phyloP scores from a whole-genome alignment of 495 filamentous ascomycete genomes.

The Jackrogersella minutella region DNA sequence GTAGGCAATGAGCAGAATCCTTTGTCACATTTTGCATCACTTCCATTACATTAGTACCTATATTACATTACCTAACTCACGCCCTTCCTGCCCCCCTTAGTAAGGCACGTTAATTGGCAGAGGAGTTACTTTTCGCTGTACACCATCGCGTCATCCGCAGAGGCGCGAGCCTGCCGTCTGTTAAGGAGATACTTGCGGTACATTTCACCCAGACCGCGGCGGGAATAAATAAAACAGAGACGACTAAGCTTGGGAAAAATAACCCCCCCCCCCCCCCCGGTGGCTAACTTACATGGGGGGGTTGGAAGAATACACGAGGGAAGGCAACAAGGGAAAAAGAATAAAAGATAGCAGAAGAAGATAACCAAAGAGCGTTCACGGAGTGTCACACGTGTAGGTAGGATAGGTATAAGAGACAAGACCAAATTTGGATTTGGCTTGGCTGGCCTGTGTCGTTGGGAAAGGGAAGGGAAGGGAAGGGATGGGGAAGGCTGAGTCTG shows the following conservation, averaged over 20 bases:
- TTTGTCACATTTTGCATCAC: not conserved
- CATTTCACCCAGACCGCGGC: no score
- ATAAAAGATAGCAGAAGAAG: not conserved
- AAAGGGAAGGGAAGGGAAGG: not conserved
- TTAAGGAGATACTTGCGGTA: not conserved
- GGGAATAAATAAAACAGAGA: conserved; percentile 5
- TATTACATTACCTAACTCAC: no score
- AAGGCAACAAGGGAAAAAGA: not conserved
- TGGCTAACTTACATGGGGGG: not conserved
- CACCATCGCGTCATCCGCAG: conserved; percentile 9
- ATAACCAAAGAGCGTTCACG: conserved; percentile 18
- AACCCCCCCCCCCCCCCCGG: no score
- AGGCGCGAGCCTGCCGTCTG: not conserved
- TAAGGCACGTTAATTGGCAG: no score
- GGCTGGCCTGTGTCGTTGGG: not conserved
- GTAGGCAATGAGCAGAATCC: conserved; percentile 3
- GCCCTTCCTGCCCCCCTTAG: no score
- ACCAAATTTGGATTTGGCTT: no score
- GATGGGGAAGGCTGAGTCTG: not conserved
- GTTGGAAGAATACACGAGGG: not conserved
- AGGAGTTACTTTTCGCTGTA: no score
- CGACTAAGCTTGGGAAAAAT: no score
- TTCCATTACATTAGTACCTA: no score
- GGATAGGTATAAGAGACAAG: no score
- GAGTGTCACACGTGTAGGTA: conserved; percentile 24